These are phyloP conservation scores for Boletus calvinii DNA, from an alignment of 1,284 basidiomycete species.

Conservation along the genomic window DNA sequence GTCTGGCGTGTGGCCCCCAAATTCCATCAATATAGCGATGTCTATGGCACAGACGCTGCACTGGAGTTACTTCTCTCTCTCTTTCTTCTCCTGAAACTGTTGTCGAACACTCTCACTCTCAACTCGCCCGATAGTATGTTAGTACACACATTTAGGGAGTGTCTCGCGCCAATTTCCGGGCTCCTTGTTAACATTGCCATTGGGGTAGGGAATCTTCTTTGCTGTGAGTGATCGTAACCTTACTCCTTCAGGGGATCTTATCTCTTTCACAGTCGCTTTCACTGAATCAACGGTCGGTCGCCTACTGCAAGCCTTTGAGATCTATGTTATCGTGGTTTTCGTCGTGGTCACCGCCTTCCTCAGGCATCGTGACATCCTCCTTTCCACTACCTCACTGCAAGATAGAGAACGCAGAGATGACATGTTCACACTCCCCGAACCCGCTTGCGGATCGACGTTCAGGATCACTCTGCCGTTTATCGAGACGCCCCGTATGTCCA, in stretches of 20 bases:
- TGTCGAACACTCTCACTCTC: slow-evolving; percentile 52
- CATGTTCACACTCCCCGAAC: slow-evolving; percentile 25
- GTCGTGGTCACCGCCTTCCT: slow-evolving; percentile 54
- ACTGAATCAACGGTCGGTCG: slow-evolving; percentile 70
- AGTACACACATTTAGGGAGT: slow-evolving; percentile 44
- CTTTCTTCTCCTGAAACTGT: slow-evolving; percentile 61
- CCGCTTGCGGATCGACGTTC: slow-evolving; percentile 30
- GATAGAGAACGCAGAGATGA: background rate
- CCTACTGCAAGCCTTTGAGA: slow-evolving; percentile 62
- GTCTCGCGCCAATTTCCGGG: slow-evolving; percentile 51
- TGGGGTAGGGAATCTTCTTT: slow-evolving; percentile 55
- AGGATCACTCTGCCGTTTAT: slow-evolving; percentile 31
- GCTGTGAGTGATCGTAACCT: slow-evolving; percentile 46
- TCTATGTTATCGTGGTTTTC: slow-evolving; percentile 63
- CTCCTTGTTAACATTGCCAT: slow-evolving; percentile 53
- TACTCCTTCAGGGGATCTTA: slow-evolving; percentile 12
- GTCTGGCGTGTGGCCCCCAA: slow-evolving; percentile 55
- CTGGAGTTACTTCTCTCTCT: slow-evolving; percentile 58
- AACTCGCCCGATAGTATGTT: slow-evolving; percentile 32
- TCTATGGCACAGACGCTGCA: slow-evolving; percentile 58
- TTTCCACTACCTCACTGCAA: slow-evolving; percentile 2
- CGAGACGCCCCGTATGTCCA: slow-evolving; percentile 29
- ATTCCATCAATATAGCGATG: slow-evolving; percentile 44
- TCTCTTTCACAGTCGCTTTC: slow-evolving; percentile 51
- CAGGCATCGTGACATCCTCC: slow-evolving; percentile 9